A percentile compares a stretch with the other conserved stretches of the same genome.
These are phyloP conservation scores for Drechmeria coniospora DNA, from an alignment of 2,329 filamentous ascomycete species.

Conservation along the genomic window DNA sequence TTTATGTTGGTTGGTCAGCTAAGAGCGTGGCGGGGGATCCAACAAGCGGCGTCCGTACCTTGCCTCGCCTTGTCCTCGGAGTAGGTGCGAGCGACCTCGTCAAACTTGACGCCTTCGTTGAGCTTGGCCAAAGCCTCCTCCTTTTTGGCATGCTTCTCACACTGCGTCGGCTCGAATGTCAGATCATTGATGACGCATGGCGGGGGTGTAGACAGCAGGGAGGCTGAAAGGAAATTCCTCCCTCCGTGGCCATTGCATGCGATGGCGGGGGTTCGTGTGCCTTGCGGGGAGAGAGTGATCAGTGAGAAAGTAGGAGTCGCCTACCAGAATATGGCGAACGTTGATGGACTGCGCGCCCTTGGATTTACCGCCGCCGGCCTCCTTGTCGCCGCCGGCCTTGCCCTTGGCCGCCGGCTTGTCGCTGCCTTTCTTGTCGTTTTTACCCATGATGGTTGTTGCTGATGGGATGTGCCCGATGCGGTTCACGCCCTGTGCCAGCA, in stretches of 20 bases:
- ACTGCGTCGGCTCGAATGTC: conserved; percentile 23
- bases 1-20: conserved; percentile 12
- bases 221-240: no score
- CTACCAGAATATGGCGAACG: conserved; percentile 54
- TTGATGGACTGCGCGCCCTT: conserved; percentile 54
- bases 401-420: conserved; percentile 19
- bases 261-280: no score
- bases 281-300: no score
- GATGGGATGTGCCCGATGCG: conserved; percentile 1
- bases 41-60: conserved; percentile 27
- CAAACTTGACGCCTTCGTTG: conserved; percentile 52
- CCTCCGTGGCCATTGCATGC: no score
- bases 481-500: no score
- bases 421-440: conserved; percentile 24
- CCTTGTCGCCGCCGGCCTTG: conserved; percentile 16
- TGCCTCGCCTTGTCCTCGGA: conserved; percentile 64
- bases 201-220: conserved; percentile 1
- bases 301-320: no score
- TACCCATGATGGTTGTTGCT: conserved; percentile 18
- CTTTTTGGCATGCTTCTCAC: conserved; percentile 64
- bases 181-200: neutral
- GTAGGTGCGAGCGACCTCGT: conserved; percentile 56
- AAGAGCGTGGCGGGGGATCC: neutral
- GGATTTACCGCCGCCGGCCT: conserved; percentile 20
- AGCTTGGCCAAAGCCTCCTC: conserved; percentile 60